Base-by-base conservation (phyloP, 345 rosid species). In the Melaleuca alternifolia region DNA sequence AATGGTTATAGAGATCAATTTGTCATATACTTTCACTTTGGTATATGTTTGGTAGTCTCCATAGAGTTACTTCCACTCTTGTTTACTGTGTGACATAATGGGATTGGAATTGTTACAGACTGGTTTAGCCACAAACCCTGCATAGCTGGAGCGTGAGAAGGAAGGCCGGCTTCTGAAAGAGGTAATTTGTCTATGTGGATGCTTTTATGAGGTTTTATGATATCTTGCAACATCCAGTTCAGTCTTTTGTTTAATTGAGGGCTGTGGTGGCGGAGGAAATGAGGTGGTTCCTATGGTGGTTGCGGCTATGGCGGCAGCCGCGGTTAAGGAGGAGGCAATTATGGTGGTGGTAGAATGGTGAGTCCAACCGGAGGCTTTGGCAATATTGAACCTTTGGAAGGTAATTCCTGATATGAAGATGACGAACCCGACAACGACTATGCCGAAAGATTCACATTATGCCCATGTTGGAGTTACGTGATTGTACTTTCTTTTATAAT, bases 401-500 rank as follows among this genome's bases (percentile, higher is more conserved):
- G 85, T 51, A 92, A 83, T 86, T 85, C 50, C 89, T 87, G 85
- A 88, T 93, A 91, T 12, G 92, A 87, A 1, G 89, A 87, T 11
- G 92, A 94, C 0, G 90, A 89, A 65, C 89, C 89, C 81, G 50
- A 86, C 41, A 91, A 44, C 46, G 91, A 94, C 88, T 88, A 91
- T 56, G 95, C 98, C 77, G 95, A 97, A 89, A 94, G 97, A 86
- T 96, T 94, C 59, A 95, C 93, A 96, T 79, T 41, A 76, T 30
- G 33, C 46, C n/a, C n/a, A n/a, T 9, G 24, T 21, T 26, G 71
- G 23, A 13, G 85, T 44, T 5, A 56, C 48, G 7, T 11, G 24
- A 53, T 18, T 3, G n/a, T 33, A 41, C 57, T 30, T 24, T 82
- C 62, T 33, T 71, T 71, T 33, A 71, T 37, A 37, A 71, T 71